Evolutionary conservation across 371 early-diverging fungal genomes (phyloP).

Genomic region (Funneliformis caledonium): DNA sequence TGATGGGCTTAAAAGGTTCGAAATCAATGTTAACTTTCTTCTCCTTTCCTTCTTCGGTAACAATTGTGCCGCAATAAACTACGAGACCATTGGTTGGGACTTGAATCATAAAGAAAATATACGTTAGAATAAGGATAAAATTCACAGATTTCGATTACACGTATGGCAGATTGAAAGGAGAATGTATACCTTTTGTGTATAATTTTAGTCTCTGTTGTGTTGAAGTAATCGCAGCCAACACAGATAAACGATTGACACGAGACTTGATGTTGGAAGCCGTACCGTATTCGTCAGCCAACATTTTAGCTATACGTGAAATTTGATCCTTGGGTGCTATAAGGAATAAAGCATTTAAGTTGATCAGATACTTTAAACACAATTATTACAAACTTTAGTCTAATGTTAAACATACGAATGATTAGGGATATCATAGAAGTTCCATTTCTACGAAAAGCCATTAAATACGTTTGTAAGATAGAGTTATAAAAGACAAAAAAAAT

Average conservation of each 20-base stretch:
- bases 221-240: conserved; percentile 98
- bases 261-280: conserved; percentile 99
- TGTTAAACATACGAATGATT: conserved; percentile 80
- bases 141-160: conserved; percentile 45
- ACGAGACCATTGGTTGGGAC: conserved; percentile 95
- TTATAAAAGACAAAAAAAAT: too few relatives aligned
- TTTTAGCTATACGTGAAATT: conserved; percentile 88
- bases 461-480: neutral
- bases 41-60: conserved; percentile 99
- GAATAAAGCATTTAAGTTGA: neutral
- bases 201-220: conserved; percentile 98
- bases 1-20: conserved; percentile 99
- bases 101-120: conserved; percentile 38
- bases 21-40: conserved; percentile 99
- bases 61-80: conserved; percentile 96
- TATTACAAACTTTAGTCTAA: neutral
- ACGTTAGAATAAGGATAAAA: conserved; percentile 4
- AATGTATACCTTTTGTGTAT: conserved; percentile 72
- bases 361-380: neutral
- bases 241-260: conserved; percentile 98
- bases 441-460: conserved; percentile 65
- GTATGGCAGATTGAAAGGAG: neutral
- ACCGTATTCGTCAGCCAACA: conserved; percentile 99
- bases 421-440: conserved; percentile 99
- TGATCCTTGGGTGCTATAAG: conserved; percentile 88